phyloP scores from a whole-genome alignment of 257 asterid genomes.

The Oldenlandia corymbosa region DNA sequence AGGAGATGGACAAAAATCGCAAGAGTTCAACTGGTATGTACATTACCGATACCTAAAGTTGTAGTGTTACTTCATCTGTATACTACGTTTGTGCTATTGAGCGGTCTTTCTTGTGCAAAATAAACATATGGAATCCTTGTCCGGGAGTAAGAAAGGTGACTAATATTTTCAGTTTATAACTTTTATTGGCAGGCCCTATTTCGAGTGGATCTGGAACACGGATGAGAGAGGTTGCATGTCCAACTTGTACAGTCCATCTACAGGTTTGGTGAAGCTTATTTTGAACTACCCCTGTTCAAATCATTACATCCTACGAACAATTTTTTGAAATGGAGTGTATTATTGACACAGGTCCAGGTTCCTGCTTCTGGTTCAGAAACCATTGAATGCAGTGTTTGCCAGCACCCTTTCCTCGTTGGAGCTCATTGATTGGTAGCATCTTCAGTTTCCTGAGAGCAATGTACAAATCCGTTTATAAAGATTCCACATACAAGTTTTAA shows the following conservation, averaged over 20 bases:
- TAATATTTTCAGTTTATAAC: neutral
- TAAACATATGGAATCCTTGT: neutral
- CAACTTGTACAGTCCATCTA: slow-evolving; percentile 85
- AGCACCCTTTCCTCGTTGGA: slow-evolving; percentile 70
- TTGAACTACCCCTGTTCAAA: neutral
- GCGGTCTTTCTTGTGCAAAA: neutral
- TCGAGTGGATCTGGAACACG: slow-evolving; percentile 35
- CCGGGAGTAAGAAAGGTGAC: neutral
- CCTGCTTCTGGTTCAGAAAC: slow-evolving; percentile 69
- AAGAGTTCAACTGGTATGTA: slow-evolving; percentile 44
- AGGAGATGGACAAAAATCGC: slow-evolving; percentile 85
- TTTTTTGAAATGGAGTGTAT: neutral
- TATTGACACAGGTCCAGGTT: slow-evolving; percentile 54
- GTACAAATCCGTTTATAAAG: slow-evolving; percentile 2
- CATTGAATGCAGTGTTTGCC: slow-evolving; percentile 89
- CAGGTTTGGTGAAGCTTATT: slow-evolving; percentile 39
- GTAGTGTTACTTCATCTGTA: neutral
- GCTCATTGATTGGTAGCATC: slow-evolving; percentile 35
- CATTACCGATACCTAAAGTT: neutral
- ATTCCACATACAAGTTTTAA: neutral
- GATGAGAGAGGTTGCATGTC: slow-evolving; percentile 86
- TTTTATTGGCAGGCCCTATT: slow-evolving; percentile 32
- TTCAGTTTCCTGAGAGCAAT: neutral
- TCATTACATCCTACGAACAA: neutral
- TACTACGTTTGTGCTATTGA: neutral